Base-by-base conservation (phyloP, 1,139 yeast species). In the Hanseniaspora sp. region DNA sequence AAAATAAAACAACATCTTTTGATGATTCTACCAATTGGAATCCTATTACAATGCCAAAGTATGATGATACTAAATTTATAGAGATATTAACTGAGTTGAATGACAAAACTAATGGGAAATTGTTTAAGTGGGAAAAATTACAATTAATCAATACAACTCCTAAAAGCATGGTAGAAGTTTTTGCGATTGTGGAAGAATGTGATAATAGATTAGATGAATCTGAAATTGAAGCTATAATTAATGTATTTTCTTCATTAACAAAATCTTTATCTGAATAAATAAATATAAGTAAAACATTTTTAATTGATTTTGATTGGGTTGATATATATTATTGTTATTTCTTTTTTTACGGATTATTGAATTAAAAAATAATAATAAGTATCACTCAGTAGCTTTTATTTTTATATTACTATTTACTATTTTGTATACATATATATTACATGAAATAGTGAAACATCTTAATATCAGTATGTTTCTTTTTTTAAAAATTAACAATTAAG, bases 181-280 rank as follows among this genome's bases (percentile, higher is more conserved):
- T 80, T 66, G 75, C 92, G 0, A 72, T 90, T 44, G 81, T 92
- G 3, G 98, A 92, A 64, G 97, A 92, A 66, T 90, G 96, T 67
- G 97, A 90, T 61, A 82, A 78, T 60, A 73, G 97, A 59, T 83
- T 87, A 62, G 69, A 73, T 23, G 85, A 82, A 56, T 83, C 78
- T 1, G 75, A 79, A 56, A 74, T 84, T 55, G 77, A 78, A 51
- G 69, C 70, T 1, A 75, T 87, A 2, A 59, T 85, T 17, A 74
- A 67, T 7, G 43, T 49, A 11, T 46, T 54, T n/a, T 11, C 44
- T 2, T 12, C 31, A 5, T 8, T 52, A 23, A 28, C 45, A 15
- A n/a, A 5, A 8, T 17, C 35, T 11, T 34, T 17, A 11, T 41
- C 13, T 13, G n/a, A 7, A 29, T 29, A n/a, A 46, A 6, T 29